Base-by-base conservation (phyloP, 2,329 filamentous ascomycete species). In the Colletotrichum gloeosporioides region DNA sequence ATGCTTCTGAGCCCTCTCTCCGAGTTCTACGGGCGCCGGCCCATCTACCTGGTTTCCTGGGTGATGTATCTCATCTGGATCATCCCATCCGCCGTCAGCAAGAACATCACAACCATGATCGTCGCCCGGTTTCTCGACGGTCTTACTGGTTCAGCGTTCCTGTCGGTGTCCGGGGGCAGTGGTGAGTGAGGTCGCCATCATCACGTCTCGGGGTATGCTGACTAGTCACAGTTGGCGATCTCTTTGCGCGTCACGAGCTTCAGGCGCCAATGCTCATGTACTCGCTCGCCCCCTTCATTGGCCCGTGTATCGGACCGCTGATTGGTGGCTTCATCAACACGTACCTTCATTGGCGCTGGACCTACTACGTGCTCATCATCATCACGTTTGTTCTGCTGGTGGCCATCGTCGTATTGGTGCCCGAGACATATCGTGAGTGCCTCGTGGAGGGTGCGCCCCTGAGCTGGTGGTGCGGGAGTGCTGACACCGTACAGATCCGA, bases 211-310 rank as follows among this genome's bases (percentile, higher is more conserved):
- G n/a, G 12, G 31, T 1, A 36, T 22, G 29, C n/a, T 22, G 59
- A 34, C 18, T 18, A 4, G 59, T 31, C 12, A 98, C 95, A 0
- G 95, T 98, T 18, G 94, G 95, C 39, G 96, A 98, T 81, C 85
- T 96, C 78, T 97, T 96, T 81, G 86, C 87, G 13, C 89, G 90
- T 63, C 87, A 93, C 74, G 89, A 95, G 78, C 90, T 98, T 73
- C 93, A 93, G 79, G 90, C 90, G 8, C 95, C 96, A 4, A 98
- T 98, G 96, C 93, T 95, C 85, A 87, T 98, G 18, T 98, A 94
- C 82, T 92, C 93, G 7, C 86, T 92, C 9, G 88, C 88, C 2
- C 93, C 93, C 2, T 94, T 94, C 83, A 85, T 91, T 77, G 88
- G 95, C 80, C 89, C 92, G 0, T 88, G 88, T 10, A 79, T 92